Evolutionary conservation across 2,329 filamentous ascomycete species (phyloP), one percentile per base, ranked within the genome.

Genomic region (Exophiala spinifera): DNA sequence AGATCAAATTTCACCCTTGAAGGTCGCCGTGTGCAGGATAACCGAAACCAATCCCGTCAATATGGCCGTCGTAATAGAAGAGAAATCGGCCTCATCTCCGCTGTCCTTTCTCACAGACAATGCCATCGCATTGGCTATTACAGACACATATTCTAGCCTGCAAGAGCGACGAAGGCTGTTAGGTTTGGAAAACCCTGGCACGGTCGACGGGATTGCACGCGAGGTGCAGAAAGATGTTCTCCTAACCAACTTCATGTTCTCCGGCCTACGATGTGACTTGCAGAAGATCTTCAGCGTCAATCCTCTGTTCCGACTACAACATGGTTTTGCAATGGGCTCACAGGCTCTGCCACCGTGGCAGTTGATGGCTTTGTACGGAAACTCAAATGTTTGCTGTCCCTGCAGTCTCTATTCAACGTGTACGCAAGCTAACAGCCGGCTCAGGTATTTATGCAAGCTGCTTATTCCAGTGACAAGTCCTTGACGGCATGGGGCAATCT

Each of bases 191-290:
- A 97, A 97, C 75, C 94, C 94, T 37, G 94, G 94, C 66, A 91
- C 88, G 49, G 86, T 96, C 64, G 94, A 99, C 75, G 86, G 85
- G 69, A 86, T 96, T 71, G 83, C 88, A 65, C 86, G 88, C 71
- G 94, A 99, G 79, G 91, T 96, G 60, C 87, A 95, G 78, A 91
- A 91, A 75, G 91, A 96, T 82, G 91, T 96, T 66, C 87, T 97
- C 71, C 84, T 96, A 68, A 94, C 87, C 76, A 96, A 96, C 79
- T 88, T 90, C 74, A 95, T 94, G 85, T 97, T 99, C 79, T 88
- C 89, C 42, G 94, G 94, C 67, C 82, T 99, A 72, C 89, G 92
- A 70, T 95, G 92, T 72, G 94, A 99, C 74, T 79, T 97, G 71
- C 96, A 91, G 71, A 97, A 96, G 81, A 86, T 90, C 70, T 95